These are phyloP conservation scores for Mangifera indica DNA, from an alignment of 345 rosid genomes.

Conservation along the genomic window DNA sequence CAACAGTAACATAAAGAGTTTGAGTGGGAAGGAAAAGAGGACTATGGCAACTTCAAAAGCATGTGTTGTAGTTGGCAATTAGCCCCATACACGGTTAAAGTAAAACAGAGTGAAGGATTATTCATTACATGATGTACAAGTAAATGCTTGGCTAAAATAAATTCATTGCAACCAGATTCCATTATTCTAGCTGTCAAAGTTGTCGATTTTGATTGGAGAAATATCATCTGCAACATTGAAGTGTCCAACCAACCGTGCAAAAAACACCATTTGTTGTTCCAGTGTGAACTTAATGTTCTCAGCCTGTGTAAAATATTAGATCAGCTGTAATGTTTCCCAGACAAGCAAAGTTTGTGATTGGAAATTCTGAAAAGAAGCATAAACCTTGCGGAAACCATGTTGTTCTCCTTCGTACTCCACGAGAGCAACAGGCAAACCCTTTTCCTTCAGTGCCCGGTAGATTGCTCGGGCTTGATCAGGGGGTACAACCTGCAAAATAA, in stretches of 20 bases:
- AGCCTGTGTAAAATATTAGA: constrained; percentile 50
- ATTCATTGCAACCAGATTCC: neutral
- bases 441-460: constrained; percentile 69
- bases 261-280: constrained; percentile 91
- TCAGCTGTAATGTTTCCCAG: constrained; percentile 6
- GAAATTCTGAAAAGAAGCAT: constrained; percentile 2
- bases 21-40: too few relatives aligned
- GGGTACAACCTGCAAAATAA: constrained; percentile 66
- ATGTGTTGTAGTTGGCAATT: too few relatives aligned
- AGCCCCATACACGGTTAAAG: too few relatives aligned
- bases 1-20: too few relatives aligned
- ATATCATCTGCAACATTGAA: constrained; percentile 78
- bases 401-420: constrained; percentile 96
- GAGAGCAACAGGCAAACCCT: constrained; percentile 90
- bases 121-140: too few relatives aligned
- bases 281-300: constrained; percentile 88
- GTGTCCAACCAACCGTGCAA: constrained; percentile 68
- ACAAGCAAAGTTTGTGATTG: neutral
- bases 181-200: constrained; percentile 44
- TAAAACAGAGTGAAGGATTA: too few relatives aligned
- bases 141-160: too few relatives aligned
- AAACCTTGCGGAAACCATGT: constrained; percentile 94
- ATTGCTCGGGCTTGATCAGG: constrained; percentile 91
- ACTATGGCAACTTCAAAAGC: too few relatives aligned
- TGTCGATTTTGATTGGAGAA: constrained; percentile 66